phyloP scores from a whole-genome alignment of 2,329 filamentous ascomycete species.

The Paecilomyces formosus region DNA sequence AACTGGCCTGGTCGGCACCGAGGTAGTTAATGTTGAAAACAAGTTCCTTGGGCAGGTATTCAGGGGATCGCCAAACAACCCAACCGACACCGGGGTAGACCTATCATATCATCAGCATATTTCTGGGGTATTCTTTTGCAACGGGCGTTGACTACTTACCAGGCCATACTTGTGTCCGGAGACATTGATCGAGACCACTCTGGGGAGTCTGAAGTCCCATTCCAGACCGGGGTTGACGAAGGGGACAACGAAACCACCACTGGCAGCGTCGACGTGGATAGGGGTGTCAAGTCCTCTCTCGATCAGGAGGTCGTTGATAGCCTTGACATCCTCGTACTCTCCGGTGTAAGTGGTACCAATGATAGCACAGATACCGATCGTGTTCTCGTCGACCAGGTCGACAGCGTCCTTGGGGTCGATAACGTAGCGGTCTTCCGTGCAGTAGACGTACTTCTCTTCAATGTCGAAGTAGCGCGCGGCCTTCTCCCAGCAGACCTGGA shows the following conservation, averaged over 20 bases:
- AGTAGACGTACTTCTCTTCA: conserved; percentile 73
- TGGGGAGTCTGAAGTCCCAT: conserved; percentile 88
- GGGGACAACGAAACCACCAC: conserved; percentile 85
- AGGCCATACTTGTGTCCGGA: conserved; percentile 82
- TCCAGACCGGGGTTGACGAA: conserved; percentile 76
- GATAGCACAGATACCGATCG: conserved; percentile 87
- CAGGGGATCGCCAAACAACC: conserved; percentile 79
- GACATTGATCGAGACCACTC: conserved; percentile 88
- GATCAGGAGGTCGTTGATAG: conserved; percentile 78
- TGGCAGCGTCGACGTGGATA: conserved; percentile 91
- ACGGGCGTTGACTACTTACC: conserved; percentile 20
- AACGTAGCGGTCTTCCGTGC: conserved; percentile 53
- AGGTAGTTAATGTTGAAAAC: conserved; percentile 99
- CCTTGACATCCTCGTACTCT: conserved; percentile 90
- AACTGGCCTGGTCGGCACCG: conserved; percentile 87
- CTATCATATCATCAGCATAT: conserved; percentile 32
- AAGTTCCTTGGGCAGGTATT: conserved; percentile 80
- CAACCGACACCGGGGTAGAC: conserved; percentile 91
- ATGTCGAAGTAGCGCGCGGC: conserved; percentile 83
- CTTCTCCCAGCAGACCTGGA: conserved; percentile 98
- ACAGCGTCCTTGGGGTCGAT: conserved; percentile 58
- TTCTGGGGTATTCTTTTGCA: background rate
- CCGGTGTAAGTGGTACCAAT: conserved; percentile 92
- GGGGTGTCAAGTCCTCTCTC: conserved; percentile 68
- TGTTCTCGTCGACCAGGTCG: conserved; percentile 59